These are phyloP conservation scores for Umbilicaria muhlenbergii DNA, from an alignment of 495 filamentous ascomycete species.

Conservation along the genomic window DNA sequence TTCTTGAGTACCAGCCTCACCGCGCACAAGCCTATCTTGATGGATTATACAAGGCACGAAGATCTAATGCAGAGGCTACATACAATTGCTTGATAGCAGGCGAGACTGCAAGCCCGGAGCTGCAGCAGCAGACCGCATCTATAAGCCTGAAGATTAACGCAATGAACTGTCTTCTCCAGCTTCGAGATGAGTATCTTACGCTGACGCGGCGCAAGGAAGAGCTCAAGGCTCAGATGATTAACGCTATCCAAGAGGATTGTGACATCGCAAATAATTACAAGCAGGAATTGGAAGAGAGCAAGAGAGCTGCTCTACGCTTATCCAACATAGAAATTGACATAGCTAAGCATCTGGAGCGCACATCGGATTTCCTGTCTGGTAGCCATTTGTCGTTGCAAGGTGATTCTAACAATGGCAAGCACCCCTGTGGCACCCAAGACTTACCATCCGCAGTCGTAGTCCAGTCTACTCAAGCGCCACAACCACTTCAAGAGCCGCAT, in stretches of 20 bases:
- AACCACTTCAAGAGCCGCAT: not conserved
- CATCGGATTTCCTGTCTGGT: not conserved
- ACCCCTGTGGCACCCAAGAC: too few relatives aligned
- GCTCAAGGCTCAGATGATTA: slow-evolving; percentile 7
- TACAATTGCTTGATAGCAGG: slow-evolving; percentile 6
- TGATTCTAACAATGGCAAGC: too few relatives aligned
- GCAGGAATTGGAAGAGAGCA: slow-evolving; percentile 3
- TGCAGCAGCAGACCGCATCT: slow-evolving; percentile 4
- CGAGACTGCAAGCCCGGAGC: not conserved
- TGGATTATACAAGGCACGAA: slow-evolving; percentile 8
- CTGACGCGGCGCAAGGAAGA: slow-evolving; percentile 4
- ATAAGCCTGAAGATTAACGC: slow-evolving; percentile 13
- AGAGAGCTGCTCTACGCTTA: slow-evolving; percentile 1
- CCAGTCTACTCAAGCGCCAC: slow-evolving; percentile 9
- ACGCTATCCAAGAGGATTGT: slow-evolving; percentile 6
- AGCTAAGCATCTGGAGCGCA: slow-evolving; percentile 1
- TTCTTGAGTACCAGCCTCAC: slow-evolving; percentile 12
- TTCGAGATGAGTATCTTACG: slow-evolving; percentile 8
- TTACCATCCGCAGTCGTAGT: not conserved
- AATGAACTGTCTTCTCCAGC: slow-evolving; percentile 5
- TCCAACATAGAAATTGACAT: slow-evolving; percentile 9
- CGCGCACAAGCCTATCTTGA: slow-evolving; percentile 9
- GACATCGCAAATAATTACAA: not conserved
- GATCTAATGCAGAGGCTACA: slow-evolving; percentile 5
- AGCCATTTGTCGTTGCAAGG: too few relatives aligned